A percentile compares a stretch with the other conserved stretches of the same genome.
These are phyloP conservation scores for Nematodospora valgi DNA, from an alignment of 805 yeast species.

Conservation along the genomic window DNA sequence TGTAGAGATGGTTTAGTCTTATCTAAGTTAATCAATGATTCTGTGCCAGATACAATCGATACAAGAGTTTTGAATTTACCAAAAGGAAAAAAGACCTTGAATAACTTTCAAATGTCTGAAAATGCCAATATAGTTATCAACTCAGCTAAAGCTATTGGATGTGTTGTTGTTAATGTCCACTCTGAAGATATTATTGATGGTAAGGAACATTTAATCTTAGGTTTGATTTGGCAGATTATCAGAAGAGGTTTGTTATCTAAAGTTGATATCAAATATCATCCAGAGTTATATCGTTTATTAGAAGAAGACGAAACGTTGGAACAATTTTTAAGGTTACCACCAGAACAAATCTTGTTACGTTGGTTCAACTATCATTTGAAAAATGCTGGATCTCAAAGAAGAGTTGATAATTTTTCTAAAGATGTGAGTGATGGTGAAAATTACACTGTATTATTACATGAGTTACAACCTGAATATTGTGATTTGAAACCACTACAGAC, in stretches of 20 bases:
- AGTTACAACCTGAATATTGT: constrained; percentile 80
- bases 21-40: constrained; percentile 91
- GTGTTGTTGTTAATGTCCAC: constrained; percentile 96
- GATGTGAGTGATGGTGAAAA: constrained; percentile 95
- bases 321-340: constrained; percentile 93
- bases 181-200: constrained; percentile 95
- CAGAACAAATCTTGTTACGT: constrained; percentile 92
- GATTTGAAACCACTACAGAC: constrained; percentile 82
- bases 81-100: constrained; percentile 66
- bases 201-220: constrained; percentile 85
- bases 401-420: constrained; percentile 79
- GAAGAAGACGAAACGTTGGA: constrained; percentile 97
- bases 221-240: constrained; percentile 95
- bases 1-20: constrained; percentile 92
- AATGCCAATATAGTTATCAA: constrained; percentile 97
- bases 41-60: constrained; percentile 97
- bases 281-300: constrained; percentile 89
- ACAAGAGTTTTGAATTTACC: constrained; percentile 94
- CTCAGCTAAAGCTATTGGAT: constrained; percentile 98
- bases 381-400: constrained; percentile 85
- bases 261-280: constrained; percentile 94
- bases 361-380: constrained; percentile 97
- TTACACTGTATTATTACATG: constrained; percentile 85
- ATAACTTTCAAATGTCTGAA: constrained; percentile 93
- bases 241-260: constrained; percentile 93